Percentiles rank a stretch among this genome's conserved stretches.
Evolutionary conservation across 169 alveolate genomes (phyloP).

Genomic region (Cyclospora cayetanensis): DNA sequence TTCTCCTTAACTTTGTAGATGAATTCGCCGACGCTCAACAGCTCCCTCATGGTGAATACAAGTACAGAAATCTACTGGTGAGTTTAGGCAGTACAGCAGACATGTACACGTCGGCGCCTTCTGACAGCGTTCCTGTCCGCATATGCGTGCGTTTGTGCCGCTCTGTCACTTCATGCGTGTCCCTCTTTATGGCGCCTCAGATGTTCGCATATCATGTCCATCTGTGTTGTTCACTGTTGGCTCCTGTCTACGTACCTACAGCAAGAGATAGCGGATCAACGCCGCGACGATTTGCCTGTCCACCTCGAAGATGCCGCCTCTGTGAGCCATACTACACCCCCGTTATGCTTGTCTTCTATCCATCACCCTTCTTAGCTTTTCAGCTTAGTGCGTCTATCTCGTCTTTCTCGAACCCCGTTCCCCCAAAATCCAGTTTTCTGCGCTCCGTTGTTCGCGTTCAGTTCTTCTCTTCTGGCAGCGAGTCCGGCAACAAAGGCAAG

Average conservation of each 20-base stretch:
- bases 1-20: slow-evolving; percentile 42
- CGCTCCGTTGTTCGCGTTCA: not conserved
- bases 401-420: not conserved
- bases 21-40: slow-evolving; percentile 33
- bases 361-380: not conserved
- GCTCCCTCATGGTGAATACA: slow-evolving; percentile 29
- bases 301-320: slow-evolving; percentile 29
- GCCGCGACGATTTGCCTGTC: slow-evolving; percentile 48
- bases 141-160: too few species aligned
- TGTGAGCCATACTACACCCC: not conserved
- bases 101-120: too few species aligned
- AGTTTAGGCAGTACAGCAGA: not conserved
- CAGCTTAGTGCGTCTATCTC: not conserved
- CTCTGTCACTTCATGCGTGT: too few species aligned
- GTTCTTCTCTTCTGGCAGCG: not conserved
- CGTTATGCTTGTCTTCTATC: not conserved
- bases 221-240: not conserved
- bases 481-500: not conserved
- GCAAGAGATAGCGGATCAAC: slow-evolving; percentile 50
- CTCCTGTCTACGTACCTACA: too few species aligned
- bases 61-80: slow-evolving; percentile 44
- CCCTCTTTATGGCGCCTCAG: too few species aligned
- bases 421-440: not conserved
- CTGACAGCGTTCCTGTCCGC: too few species aligned
- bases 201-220: not conserved